Base-by-base conservation (phyloP, 176 grass and related monocot genomes). In the Musa troglodytarum region DNA sequence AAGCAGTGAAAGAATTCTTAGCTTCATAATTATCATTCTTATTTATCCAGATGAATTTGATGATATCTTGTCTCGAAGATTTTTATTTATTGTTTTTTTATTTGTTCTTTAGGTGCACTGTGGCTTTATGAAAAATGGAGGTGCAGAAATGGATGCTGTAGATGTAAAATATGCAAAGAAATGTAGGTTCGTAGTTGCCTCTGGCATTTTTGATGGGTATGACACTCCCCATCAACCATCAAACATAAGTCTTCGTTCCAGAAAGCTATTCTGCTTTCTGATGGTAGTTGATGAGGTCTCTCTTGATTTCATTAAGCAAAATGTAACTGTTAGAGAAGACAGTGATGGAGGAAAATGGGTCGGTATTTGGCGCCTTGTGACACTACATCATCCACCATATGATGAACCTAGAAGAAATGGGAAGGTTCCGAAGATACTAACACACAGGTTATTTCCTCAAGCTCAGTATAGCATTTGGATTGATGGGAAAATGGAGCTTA, bases 401-500 rank as follows among this genome's bases (percentile, higher is more conserved):
- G 95, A 99, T 66, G 95, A 99, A 81, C 95, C 90, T 75, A 93
- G 95, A 91, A 89, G 95, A 65, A 99, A 99, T 68, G 95, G 95
- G 11, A 99, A 99, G 79, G 87, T 99, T 23, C 95, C 95, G 28
- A 99, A 94, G 79, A 99, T 99, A 84, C 85, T 99, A 71, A 94
- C 88, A 1, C 95, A 99, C 49, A 89, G 90, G 16, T 28, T 99
- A 53, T 99, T 99, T 82, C 95, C 95, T 72, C 86, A 83, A 93
- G 90, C 95, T 62, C 83, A 73, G 69, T 99, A 92, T 91, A 94
- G 90, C 82, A 99, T 99, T 80, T 94, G 95, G 95, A 99, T 99
- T 80, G 95, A 99, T 83, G 95, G 95, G 15, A 99, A 99, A 87
- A 99, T 99, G 95, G 95, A 99, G 84, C 90, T 99, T 79, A 86